These are phyloP conservation scores for Pyricularia pennisetigena DNA, from an alignment of 2,329 filamentous ascomycete species.

Conservation along the genomic window DNA sequence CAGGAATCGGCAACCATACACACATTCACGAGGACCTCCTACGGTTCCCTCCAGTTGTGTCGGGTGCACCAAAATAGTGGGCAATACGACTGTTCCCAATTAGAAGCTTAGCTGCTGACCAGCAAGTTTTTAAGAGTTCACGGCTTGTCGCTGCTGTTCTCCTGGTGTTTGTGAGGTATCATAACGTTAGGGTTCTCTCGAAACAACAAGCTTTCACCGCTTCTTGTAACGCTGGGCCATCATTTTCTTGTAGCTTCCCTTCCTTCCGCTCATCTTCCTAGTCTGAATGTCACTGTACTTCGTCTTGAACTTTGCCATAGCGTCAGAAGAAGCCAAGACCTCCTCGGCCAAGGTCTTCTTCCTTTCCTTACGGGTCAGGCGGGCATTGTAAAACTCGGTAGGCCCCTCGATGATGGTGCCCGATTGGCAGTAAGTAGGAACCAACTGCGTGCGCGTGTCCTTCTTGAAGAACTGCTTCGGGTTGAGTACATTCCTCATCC, in stretches of 20 bases:
- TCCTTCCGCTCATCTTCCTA: constrained; percentile 79
- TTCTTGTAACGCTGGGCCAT: constrained; percentile 31
- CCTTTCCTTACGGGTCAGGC: constrained; percentile 77
- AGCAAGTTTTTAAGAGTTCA: neutral
- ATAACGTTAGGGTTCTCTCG: neutral
- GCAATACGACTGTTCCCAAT: neutral
- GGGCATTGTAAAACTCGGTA: constrained; percentile 74
- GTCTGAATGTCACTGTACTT: constrained; percentile 83
- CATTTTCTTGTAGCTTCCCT: constrained; percentile 76
- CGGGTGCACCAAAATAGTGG: neutral
- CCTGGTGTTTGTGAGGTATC: neutral
- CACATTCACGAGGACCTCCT: neutral
- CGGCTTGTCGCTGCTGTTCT: neutral
- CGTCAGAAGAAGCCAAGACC: constrained; percentile 57
- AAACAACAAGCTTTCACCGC: constrained; percentile 9
- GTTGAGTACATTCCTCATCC: constrained; percentile 82
- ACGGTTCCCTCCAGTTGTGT: neutral
- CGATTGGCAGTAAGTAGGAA: constrained; percentile 79
- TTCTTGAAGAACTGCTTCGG: constrained; percentile 90
- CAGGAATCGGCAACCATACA: neutral
- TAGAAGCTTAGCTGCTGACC: neutral
- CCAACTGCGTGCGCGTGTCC: constrained; percentile 56
- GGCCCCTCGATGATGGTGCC: constrained; percentile 83
- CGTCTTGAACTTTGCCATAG: constrained; percentile 64
- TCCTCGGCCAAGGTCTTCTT: constrained; percentile 84